Base-by-base conservation (phyloP, 306 rosid species). In the Prunus davidiana region DNA sequence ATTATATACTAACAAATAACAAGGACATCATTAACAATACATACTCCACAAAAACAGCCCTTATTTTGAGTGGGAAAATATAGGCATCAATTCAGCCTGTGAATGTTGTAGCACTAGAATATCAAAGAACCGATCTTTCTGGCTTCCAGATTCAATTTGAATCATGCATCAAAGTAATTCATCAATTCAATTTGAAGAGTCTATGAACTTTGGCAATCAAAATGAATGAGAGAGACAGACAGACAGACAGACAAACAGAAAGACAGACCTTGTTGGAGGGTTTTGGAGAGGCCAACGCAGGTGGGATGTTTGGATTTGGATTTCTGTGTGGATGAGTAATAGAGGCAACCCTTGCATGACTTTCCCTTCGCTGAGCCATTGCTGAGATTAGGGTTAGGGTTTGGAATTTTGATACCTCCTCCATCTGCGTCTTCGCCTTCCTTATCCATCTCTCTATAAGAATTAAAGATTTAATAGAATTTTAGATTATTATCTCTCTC, bases 291-390 rank as follows among this genome's bases (percentile, higher is more conserved):
- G 57, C 98, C 98, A 79, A 88, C 71, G 75, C 98, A 91, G 2
- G 89, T 83, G 14, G 97, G 97, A 25, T 82, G 74, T 62, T 83
- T 83, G 51, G 97, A 87, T 83, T 89, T 88, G 77, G 91, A 81
- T 82, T 87, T 93, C 68, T 81, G 92, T 74, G 79, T 34, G 20
- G 97, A 89, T 2, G 98, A 76, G 81, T 87, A 93, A 71, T 85
- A 93, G 28, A 91, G 83, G 73, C 85, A 85, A 63, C 98, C 98
- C 81, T 85, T 91, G 75, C 97, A 93, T 15, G 98, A 87, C 76
- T 83, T 91, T 50, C 89, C 93, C 70, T 46, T 78, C 43, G 78
- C 78, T 60, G 88, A 86, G 56, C 57, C 68, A 13, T 32, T 16
- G 30, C 52, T 46, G 45, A n/a, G 60, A 55, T 78, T 79, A 64